Conservation (phyloP, 495 filamentous ascomycete species). For the Elasticomyces elasticus region DNA sequence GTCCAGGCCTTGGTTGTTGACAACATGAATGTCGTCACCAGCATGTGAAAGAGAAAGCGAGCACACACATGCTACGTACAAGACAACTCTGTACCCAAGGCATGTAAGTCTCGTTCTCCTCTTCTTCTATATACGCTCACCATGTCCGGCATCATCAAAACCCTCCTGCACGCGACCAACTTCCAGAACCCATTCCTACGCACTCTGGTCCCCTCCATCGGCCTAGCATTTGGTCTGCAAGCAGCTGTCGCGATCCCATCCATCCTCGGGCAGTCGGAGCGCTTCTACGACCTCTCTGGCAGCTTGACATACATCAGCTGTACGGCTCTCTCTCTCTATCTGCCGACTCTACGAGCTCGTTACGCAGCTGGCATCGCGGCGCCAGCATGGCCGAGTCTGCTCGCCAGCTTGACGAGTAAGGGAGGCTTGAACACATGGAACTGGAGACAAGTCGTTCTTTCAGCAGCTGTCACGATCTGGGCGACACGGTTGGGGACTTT, state of each 20-base stretch:
- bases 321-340: slow-evolving; percentile 45
- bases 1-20: no score
- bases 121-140: no score
- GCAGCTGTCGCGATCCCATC: slow-evolving; percentile 48
- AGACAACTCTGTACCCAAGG: no score
- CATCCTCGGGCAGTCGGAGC: slow-evolving; percentile 45
- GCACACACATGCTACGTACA: no score
- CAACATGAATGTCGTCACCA: no score
- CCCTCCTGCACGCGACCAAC: slow-evolving; percentile 46
- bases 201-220: slow-evolving; percentile 48
- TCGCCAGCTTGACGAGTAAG: slow-evolving; percentile 32
- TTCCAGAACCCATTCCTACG: slow-evolving; percentile 50
- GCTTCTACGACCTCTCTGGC: slow-evolving; percentile 57
- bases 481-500: slow-evolving; percentile 48
- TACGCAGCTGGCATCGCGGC: slow-evolving; percentile 33
- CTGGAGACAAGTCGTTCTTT: slow-evolving; percentile 53
- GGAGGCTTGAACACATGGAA: slow-evolving; percentile 36
- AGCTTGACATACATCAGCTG: slow-evolving; percentile 51
- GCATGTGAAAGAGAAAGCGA: no score
- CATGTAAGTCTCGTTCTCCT: no score
- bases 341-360: slow-evolving; percentile 47
- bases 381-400: slow-evolving; percentile 41
- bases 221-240: slow-evolving; percentile 47
- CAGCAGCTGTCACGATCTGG: slow-evolving; percentile 47
- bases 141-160: slow-evolving; percentile 32